These are phyloP conservation scores for Arabidopsis arenosa DNA, from an alignment of 345 rosid species.

Conservation along the genomic window DNA sequence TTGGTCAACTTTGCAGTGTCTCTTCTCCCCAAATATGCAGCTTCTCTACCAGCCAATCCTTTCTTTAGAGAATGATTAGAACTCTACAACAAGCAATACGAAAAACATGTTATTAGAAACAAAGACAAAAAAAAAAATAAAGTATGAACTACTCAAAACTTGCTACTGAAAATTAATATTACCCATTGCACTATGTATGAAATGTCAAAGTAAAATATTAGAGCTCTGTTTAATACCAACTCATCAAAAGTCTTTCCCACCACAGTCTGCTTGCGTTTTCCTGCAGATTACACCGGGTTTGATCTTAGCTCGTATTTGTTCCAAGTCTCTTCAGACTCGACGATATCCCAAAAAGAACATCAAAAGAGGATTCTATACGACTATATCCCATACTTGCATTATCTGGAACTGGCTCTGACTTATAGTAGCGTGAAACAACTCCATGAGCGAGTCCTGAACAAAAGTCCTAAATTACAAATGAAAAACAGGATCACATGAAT, in stretches of 20 bases:
- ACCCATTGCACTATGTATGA: background rate
- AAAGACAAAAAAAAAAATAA: slow-evolving; percentile 16
- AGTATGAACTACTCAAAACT: slow-evolving; percentile 22
- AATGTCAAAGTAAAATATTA: slow-evolving; percentile 5
- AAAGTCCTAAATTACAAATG: slow-evolving; percentile 60
- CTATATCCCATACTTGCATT: slow-evolving; percentile 56
- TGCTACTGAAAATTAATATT: slow-evolving; percentile 11
- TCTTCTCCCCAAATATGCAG: slow-evolving; percentile 61
- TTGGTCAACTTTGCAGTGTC: slow-evolving; percentile 67
- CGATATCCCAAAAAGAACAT: slow-evolving; percentile 12
- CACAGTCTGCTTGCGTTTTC: slow-evolving; percentile 54
- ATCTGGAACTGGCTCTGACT: slow-evolving; percentile 80
- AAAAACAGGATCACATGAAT: background rate
- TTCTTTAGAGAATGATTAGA: slow-evolving; percentile 66
- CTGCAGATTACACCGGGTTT: slow-evolving; percentile 49
- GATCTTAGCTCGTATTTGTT: background rate
- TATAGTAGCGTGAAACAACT: slow-evolving; percentile 62
- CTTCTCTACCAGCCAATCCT: slow-evolving; percentile 66
- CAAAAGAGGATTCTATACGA: background rate
- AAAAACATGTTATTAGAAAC: slow-evolving; percentile 50
- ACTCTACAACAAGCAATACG: slow-evolving; percentile 34
- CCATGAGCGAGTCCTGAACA: slow-evolving; percentile 64
- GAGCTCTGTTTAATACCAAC: slow-evolving; percentile 61
- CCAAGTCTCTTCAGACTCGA: background rate
- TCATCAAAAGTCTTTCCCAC: slow-evolving; percentile 89